phyloP scores from a whole-genome alignment of 1,139 yeast genomes.

The Ashbya aceris region DNA sequence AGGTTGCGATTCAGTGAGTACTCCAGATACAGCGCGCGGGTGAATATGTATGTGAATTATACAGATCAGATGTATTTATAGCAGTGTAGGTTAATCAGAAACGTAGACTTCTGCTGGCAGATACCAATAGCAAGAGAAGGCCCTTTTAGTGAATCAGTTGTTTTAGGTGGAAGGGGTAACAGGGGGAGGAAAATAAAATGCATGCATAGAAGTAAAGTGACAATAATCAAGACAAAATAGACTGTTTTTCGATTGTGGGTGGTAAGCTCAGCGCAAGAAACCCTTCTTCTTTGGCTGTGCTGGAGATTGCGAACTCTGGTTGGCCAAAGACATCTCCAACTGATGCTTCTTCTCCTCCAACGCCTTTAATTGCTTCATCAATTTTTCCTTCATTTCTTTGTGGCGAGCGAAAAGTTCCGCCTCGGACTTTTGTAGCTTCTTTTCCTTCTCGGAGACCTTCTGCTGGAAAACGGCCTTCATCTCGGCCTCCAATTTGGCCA shows the following conservation, averaged over 20 bases:
- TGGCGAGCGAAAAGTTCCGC: constrained; percentile 94
- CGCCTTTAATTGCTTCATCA: constrained; percentile 77
- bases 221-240: not conserved
- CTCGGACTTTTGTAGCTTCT: constrained; percentile 93
- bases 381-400: constrained; percentile 93
- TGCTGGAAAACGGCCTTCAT: constrained; percentile 97
- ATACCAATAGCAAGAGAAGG: constrained; percentile 2
- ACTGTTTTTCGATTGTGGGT: no score
- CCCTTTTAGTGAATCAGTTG: not conserved
- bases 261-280: constrained; percentile 46
- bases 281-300: constrained; percentile 51
- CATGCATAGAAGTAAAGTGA: not conserved
- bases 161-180: not conserved
- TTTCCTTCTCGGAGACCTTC: constrained; percentile 94
- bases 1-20: no score
- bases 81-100: not conserved
- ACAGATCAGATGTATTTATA: constrained; percentile 4
- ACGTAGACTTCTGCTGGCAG: constrained; percentile 3
- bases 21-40: not conserved
- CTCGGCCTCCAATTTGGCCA: constrained; percentile 90
- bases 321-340: constrained; percentile 53
- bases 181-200: not conserved
- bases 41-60: constrained; percentile 2
- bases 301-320: constrained; percentile 35
- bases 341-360: constrained; percentile 86